phyloP scores from a whole-genome alignment of 768 basidiomycete genomes.

The Hortiboletus flavorubellus region DNA sequence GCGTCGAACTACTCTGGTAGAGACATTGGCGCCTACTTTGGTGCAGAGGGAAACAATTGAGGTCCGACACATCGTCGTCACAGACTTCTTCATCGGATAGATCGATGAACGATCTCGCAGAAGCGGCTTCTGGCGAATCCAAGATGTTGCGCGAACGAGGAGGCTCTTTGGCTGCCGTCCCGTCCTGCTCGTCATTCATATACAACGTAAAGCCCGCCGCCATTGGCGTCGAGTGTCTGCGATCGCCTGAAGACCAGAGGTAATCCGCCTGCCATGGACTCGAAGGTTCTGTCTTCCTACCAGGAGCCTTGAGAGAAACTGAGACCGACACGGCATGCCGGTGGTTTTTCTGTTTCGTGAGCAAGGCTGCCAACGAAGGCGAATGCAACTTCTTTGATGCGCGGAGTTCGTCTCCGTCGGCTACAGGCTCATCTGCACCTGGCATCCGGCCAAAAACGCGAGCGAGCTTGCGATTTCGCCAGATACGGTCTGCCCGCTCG shows the following conservation, averaged over 20 bases:
- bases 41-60: constrained; percentile 30
- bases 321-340: constrained; percentile 33
- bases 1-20: constrained; percentile 38
- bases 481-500: constrained; percentile 69
- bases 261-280: constrained; percentile 36
- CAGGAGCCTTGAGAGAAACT: constrained; percentile 19
- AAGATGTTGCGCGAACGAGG: constrained; percentile 4
- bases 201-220: constrained; percentile 40
- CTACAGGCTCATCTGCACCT: constrained; percentile 35
- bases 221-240: constrained; percentile 57
- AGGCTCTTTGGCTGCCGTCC: not conserved
- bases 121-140: constrained; percentile 22
- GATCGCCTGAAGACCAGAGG: constrained; percentile 28
- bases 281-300: constrained; percentile 21
- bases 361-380: constrained; percentile 25
- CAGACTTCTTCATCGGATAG: constrained; percentile 58
- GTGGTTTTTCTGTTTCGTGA: constrained; percentile 30
- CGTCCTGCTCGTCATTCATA: constrained; percentile 9
- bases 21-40: constrained; percentile 20
- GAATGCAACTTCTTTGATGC: constrained; percentile 21
- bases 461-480: constrained; percentile 74
- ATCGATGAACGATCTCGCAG: constrained; percentile 54
- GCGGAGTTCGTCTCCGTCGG: constrained; percentile 27
- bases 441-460: constrained; percentile 75
- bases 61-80: constrained; percentile 32